Evolutionary conservation across 345 rosid genomes (phyloP), one percentile per base, ranked within the genome.

Genomic region (Populus pruinosa): DNA sequence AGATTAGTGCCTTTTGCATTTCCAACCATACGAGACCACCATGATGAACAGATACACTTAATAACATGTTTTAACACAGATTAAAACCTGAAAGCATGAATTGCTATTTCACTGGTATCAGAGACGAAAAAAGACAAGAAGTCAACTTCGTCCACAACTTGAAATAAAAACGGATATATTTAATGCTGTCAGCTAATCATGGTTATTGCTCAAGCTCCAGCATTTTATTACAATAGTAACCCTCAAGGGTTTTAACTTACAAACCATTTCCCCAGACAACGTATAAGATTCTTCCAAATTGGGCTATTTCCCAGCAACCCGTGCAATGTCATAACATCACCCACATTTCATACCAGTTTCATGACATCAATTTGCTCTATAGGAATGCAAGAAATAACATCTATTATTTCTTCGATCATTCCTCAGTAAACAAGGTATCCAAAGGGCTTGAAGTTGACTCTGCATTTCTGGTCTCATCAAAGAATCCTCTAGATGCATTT

Each of bases 401-500:
- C 17, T 63, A 43, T 49, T 0, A 62, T 25, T 65, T 56, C 21
- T 47, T 55, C 67, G 49, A 72, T 88, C 83, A 86, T 25, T 83
- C 88, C 67, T 86, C 80, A 50, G 39, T 41, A 84, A 89, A 96
- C 88, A 92, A 80, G 73, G 88, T 79, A 71, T 85, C 88, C 43
- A 96, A 81, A 77, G 90, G 87, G 79, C 88, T 89, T 16, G 87
- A 76, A 13, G 92, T 81, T 1, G 97, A 82, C 53, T 53, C 79
- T 38, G 72, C 90, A 63, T 72, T 88, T 80, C 76, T 85, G 17
- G 53, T 56, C 35, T 88, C 94, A 69, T 92, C 96, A 31, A 93
- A 92, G 79, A 93, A 87, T 9, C 92, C 94, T 47, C 82, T 86
- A 27, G 77, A 78, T 8, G 90, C 88, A 62, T 83, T 85, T 85